Conservation (phyloP, 73 alveolate species). For the Tetrahymena borealis region DNA sequence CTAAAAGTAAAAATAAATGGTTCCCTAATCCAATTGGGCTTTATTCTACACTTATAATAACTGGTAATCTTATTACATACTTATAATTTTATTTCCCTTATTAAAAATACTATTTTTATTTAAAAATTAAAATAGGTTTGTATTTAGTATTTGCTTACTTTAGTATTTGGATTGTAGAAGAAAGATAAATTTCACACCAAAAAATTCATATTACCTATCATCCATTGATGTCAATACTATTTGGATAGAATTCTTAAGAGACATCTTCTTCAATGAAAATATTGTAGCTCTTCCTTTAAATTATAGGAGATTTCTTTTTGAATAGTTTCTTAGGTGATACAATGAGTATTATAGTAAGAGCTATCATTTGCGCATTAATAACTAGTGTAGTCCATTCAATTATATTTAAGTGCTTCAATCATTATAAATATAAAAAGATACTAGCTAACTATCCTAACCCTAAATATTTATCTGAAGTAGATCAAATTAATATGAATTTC, state of each 20-base stretch:
- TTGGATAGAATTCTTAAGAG: neutral
- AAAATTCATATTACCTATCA: neutral
- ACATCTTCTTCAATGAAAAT: neutral
- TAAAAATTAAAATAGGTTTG: neutral
- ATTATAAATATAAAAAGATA: neutral
- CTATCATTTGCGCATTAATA: neutral
- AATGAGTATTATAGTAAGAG: neutral
- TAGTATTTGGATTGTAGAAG: neutral
- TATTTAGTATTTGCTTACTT: neutral
- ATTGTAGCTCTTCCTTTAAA: neutral
- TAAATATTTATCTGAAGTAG: neutral
- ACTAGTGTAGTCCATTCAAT: neutral
- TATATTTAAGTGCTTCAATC: neutral
- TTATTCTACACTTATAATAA: neutral
- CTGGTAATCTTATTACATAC: neutral
- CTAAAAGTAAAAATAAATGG: neutral
- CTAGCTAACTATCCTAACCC: neutral
- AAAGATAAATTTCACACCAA: neutral
- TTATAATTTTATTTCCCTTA: neutral
- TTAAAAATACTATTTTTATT: neutral
- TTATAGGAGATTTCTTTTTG: neutral
- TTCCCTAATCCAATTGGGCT: neutral
- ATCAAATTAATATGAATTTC: neutral
- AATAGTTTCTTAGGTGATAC: neutral
- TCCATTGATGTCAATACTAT: neutral